Percentiles rank a stretch among this genome's conserved stretches.
Evolutionary conservation across 768 basidiomycete genomes (phyloP).

Genomic region (Agrocybe praecox): DNA sequence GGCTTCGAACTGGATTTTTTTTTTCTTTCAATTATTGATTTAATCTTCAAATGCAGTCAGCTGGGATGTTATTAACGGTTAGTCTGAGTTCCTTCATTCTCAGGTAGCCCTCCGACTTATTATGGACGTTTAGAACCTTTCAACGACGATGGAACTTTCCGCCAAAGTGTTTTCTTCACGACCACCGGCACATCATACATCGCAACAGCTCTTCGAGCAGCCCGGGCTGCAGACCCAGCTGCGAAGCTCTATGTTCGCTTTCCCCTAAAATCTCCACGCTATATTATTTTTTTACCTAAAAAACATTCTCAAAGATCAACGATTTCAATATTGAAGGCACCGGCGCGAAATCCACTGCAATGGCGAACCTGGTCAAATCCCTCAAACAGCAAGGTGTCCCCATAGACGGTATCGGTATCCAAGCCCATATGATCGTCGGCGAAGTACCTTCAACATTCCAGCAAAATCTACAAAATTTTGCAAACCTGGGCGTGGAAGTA

Average conservation of each 20-base stretch:
- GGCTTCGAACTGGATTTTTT: too few species aligned
- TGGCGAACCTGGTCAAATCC: conserved; percentile 53
- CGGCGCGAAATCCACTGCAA: conserved; percentile 58
- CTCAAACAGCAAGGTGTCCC: conserved; percentile 52
- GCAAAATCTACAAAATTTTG: conserved; percentile 52
- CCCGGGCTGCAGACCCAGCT: conserved; percentile 53
- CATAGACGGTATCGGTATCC: conserved; percentile 64
- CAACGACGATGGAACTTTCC: conserved; percentile 63
- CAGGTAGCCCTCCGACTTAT: not conserved
- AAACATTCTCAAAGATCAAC: conserved; percentile 26
- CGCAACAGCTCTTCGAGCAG: conserved; percentile 51
- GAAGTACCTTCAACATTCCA: conserved; percentile 51
- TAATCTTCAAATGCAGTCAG: not conserved
- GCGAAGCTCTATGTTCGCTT: conserved; percentile 56
- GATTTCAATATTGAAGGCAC: conserved; percentile 45
- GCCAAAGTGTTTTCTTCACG: conserved; percentile 55
- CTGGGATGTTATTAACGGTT: conserved; percentile 19
- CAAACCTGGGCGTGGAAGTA: conserved; percentile 66
- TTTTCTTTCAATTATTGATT: too few species aligned
- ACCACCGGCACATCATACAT: conserved; percentile 50
- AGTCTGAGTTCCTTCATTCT: not conserved
- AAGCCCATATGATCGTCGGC: conserved; percentile 64
- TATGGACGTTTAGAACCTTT: conserved; percentile 41
- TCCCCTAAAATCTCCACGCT: not conserved
- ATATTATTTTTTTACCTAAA: not conserved